Conservation (phyloP, 2,329 filamentous ascomycete species). For the Hortaea werneckii region DNA sequence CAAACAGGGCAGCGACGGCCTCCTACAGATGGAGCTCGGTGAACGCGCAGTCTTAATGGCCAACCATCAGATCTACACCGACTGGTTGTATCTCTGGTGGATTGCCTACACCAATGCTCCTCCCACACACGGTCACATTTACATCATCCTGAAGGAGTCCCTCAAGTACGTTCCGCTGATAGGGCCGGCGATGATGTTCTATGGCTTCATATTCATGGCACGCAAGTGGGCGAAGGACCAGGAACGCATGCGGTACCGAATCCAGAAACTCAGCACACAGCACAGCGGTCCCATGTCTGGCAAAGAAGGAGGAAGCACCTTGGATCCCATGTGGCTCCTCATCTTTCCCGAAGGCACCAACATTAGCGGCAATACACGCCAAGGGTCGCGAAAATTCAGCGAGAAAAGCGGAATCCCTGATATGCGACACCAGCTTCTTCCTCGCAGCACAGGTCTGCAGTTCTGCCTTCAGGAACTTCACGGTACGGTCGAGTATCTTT, state of each 20-base stretch:
- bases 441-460: slow-evolving; percentile 68
- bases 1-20: slow-evolving; percentile 55
- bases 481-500: slow-evolving; percentile 67
- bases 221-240: slow-evolving; percentile 77
- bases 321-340: slow-evolving; percentile 73
- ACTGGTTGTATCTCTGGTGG: slow-evolving; percentile 95
- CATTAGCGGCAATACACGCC: slow-evolving; percentile 60
- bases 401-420: slow-evolving; percentile 63
- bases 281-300: slow-evolving; percentile 29
- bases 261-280: slow-evolving; percentile 56
- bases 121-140: slow-evolving; percentile 72
- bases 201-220: slow-evolving; percentile 87
- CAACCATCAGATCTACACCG: slow-evolving; percentile 68
- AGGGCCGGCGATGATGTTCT: slow-evolving; percentile 75
- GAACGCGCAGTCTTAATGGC: slow-evolving; percentile 72
- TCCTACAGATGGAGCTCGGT: slow-evolving; percentile 66
- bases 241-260: slow-evolving; percentile 60
- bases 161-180: slow-evolving; percentile 74
- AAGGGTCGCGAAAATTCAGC: slow-evolving; percentile 63
- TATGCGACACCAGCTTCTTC: slow-evolving; percentile 60
- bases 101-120: slow-evolving; percentile 58
- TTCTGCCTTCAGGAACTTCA: slow-evolving; percentile 71
- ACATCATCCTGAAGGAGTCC: slow-evolving; percentile 83
- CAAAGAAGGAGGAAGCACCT: slow-evolving; percentile 14
- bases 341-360: slow-evolving; percentile 87